These are phyloP conservation scores for Lactarius indigo DNA, from an alignment of 768 basidiomycete species.

Conservation along the genomic window DNA sequence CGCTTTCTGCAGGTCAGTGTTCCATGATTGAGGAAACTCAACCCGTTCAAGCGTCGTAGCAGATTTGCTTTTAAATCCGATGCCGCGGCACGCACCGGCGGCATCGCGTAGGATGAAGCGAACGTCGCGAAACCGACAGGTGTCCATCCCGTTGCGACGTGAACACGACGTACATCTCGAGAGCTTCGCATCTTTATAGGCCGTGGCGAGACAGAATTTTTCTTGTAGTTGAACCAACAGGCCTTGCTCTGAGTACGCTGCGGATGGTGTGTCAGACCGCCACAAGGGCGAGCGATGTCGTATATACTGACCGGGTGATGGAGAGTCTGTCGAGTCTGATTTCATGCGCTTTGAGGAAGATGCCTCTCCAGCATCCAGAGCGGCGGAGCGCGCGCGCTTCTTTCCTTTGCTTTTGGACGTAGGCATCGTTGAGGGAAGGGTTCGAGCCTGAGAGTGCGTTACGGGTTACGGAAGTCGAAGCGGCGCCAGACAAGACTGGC, in stretches of 20 bases:
- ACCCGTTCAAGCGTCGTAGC: conserved; percentile 7
- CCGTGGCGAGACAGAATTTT: conserved; percentile 21
- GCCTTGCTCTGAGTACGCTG: conserved; percentile 4
- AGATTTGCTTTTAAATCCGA: conserved; percentile 46
- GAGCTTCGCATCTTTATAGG: conserved; percentile 40
- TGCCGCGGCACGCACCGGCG: conserved; percentile 53
- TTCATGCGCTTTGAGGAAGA: conserved; percentile 22
- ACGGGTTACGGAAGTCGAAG: conserved; percentile 4
- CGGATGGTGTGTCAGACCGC: conserved; percentile 10
- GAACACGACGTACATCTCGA: conserved; percentile 81
- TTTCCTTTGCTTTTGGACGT: conserved; percentile 15
- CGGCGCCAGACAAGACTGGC: conserved; percentile 12
- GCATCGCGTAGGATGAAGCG: conserved; percentile 66
- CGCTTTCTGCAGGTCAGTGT: conserved; percentile 41
- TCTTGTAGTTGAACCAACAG: conserved; percentile 13
- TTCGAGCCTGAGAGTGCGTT: conserved; percentile 5
- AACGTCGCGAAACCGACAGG: conserved; percentile 79
- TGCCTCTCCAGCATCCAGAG: conserved; percentile 9
- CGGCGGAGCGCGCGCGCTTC: conserved; percentile 14
- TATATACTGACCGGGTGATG: conserved; percentile 1
- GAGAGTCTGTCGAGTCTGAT: conserved; percentile 16
- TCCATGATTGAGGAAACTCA: conserved; percentile 18
- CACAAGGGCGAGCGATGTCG: conserved; percentile 1
- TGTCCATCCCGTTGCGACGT: conserved; percentile 81
- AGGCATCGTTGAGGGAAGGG: conserved; percentile 13